Evolutionary conservation across 805 yeast genomes (phyloP).

Genomic region (Candida vartiovaarae): DNA sequence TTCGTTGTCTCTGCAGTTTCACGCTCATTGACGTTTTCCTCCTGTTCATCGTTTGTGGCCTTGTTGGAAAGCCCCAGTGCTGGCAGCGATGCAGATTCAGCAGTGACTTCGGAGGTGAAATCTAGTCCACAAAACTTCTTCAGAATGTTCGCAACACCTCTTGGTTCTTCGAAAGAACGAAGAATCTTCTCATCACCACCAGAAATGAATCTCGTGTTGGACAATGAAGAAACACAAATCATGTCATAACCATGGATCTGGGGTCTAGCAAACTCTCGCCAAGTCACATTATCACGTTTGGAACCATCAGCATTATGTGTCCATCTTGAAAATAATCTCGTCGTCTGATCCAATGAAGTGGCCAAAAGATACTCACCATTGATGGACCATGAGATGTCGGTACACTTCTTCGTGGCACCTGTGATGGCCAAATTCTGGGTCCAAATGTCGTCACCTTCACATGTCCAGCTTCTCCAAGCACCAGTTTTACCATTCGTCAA

Average conservation of each 20-base stretch:
- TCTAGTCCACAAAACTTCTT: conserved; percentile 43
- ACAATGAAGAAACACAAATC: conserved; percentile 66
- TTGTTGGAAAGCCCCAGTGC: conserved; percentile 91
- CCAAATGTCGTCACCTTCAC: conserved; percentile 30
- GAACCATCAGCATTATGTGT: conserved; percentile 24
- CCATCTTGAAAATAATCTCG: conserved; percentile 75
- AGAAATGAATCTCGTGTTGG: conserved; percentile 63
- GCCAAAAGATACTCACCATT: conserved; percentile 61
- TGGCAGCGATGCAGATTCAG: conserved; percentile 86
- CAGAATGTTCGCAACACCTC: conserved; percentile 61
- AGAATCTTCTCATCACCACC: conserved; percentile 95
- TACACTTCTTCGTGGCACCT: conserved; percentile 69
- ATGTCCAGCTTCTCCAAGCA: conserved; percentile 73
- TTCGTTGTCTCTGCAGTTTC: conserved; percentile 30
- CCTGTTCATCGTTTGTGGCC: conserved; percentile 47
- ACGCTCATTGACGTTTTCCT: conserved; percentile 21
- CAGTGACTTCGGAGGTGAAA: conserved; percentile 35
- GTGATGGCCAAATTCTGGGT: conserved; percentile 52
- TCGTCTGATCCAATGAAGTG: conserved; percentile 90
- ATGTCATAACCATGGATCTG: conserved; percentile 98
- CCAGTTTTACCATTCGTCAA: conserved; percentile 90
- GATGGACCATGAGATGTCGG: conserved; percentile 72
- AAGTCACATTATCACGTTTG: conserved; percentile 31
- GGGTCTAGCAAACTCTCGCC: conserved; percentile 95
- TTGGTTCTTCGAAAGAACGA: conserved; percentile 85